Percentiles rank a stretch among this genome's conserved stretches.
These are phyloP conservation scores for Zalerion maritima DNA, from an alignment of 495 filamentous ascomycete species.

Conservation along the genomic window DNA sequence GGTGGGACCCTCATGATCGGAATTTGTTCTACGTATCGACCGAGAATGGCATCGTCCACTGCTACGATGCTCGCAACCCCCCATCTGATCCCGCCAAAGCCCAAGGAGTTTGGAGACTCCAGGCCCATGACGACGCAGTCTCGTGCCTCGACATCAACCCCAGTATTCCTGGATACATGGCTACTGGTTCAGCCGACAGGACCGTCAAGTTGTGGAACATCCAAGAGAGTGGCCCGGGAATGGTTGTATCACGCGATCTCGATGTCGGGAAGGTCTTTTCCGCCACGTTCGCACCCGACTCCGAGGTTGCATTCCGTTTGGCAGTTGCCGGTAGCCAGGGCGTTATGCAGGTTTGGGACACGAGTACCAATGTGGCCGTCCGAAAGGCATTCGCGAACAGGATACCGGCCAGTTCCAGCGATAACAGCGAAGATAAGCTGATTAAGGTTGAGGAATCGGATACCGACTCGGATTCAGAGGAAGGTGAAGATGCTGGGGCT, in stretches of 20 bases:
- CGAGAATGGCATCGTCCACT: slow-evolving; percentile 78
- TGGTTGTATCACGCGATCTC: slow-evolving; percentile 83
- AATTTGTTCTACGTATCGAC: slow-evolving; percentile 94
- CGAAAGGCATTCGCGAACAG: slow-evolving; percentile 68
- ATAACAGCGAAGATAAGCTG: no score
- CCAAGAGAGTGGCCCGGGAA: slow-evolving; percentile 56
- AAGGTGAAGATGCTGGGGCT: slow-evolving; percentile 44
- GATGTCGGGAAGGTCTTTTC: slow-evolving; percentile 93
- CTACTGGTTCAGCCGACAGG: slow-evolving; percentile 83
- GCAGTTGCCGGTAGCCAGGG: slow-evolving; percentile 94
- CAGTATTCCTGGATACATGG: slow-evolving; percentile 79
- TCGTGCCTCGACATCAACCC: slow-evolving; percentile 91
- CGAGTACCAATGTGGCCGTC: slow-evolving; percentile 85
- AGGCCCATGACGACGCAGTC: slow-evolving; percentile 88
- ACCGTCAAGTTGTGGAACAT: slow-evolving; percentile 96
- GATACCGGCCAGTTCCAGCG: slow-evolving; percentile 41
- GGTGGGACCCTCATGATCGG: slow-evolving; percentile 83
- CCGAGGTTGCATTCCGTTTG: slow-evolving; percentile 77
- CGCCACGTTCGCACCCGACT: slow-evolving; percentile 73
- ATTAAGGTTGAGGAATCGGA: no score
- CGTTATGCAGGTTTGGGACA: slow-evolving; percentile 88
- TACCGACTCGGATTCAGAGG: slow-evolving; percentile 52
- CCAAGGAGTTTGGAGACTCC: slow-evolving; percentile 83
- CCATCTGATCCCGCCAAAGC: slow-evolving; percentile 52
- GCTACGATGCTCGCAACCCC: slow-evolving; percentile 61